Evolutionary conservation across 768 basidiomycete species (phyloP).

Genomic region (Trametes sanguinea): DNA sequence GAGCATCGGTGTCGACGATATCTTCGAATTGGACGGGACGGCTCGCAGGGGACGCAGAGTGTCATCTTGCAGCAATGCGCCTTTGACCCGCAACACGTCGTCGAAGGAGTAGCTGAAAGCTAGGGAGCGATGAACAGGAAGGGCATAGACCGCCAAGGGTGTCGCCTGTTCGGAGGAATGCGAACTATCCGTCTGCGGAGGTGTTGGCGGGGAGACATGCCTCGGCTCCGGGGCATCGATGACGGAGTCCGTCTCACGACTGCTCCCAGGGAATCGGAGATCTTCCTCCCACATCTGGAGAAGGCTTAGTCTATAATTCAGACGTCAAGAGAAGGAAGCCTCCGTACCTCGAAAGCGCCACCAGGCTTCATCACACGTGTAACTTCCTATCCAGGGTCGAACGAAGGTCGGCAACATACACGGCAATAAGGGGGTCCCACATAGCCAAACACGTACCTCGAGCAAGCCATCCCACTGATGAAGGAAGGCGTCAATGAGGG

Average conservation of each 20-base stretch:
- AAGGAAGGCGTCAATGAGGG: conserved; percentile 2
- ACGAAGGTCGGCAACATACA: conserved; percentile 3
- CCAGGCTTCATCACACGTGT: conserved; percentile 72
- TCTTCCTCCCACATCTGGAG: conserved; percentile 72
- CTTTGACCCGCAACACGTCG: conserved; percentile 11
- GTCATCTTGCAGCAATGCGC: conserved; percentile 1
- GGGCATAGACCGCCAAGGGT: not conserved
- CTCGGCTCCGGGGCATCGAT: conserved; percentile 14
- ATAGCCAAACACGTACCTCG: conserved; percentile 39
- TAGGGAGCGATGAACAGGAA: not conserved
- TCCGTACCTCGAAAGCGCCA: conserved; percentile 64
- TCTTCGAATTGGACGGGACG: not conserved
- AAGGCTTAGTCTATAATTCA: not conserved
- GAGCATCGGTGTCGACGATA: conserved; percentile 10
- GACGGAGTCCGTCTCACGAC: conserved; percentile 31
- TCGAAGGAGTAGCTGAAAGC: conserved; percentile 21
- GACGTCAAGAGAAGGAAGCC: not conserved
- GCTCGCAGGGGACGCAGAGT: conserved; percentile 1
- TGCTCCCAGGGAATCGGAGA: conserved; percentile 66
- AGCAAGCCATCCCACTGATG: conserved; percentile 66
- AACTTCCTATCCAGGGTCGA: conserved; percentile 46
- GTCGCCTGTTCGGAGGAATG: conserved; percentile 20
- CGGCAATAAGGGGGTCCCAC: not conserved
- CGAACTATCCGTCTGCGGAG: conserved; percentile 16
- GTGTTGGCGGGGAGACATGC: conserved; percentile 18